Conservation (phyloP, 768 basidiomycete genomes). For the Amanita pallidorosea region DNA sequence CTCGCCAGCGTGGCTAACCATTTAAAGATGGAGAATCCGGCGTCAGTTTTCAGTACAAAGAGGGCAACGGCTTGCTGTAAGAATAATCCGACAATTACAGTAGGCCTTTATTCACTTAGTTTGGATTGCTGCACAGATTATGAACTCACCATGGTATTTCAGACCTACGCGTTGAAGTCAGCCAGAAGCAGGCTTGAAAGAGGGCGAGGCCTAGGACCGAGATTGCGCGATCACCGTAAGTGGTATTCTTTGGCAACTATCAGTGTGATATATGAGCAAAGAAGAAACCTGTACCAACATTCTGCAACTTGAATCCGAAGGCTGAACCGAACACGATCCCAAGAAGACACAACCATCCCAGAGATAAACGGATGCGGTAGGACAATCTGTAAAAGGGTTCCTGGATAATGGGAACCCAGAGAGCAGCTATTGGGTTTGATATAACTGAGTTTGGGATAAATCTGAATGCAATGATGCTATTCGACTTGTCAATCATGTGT, state of each 20-base stretch:
- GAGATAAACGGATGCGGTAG: slow-evolving; percentile 38
- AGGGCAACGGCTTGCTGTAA: slow-evolving; percentile 79
- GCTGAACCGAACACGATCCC: slow-evolving; percentile 79
- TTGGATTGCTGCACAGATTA: neutral
- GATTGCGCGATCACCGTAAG: slow-evolving; percentile 74
- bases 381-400: slow-evolving; percentile 55
- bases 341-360: slow-evolving; percentile 73
- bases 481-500: slow-evolving; percentile 1
- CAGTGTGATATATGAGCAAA: slow-evolving; percentile 8
- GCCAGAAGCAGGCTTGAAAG: slow-evolving; percentile 71
- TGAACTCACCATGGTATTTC: slow-evolving; percentile 58
- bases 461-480: slow-evolving; percentile 72
- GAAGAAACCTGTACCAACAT: slow-evolving; percentile 25
- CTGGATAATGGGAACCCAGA: slow-evolving; percentile 60
- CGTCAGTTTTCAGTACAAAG: slow-evolving; percentile 78
- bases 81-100: slow-evolving; percentile 81
- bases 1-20: slow-evolving; percentile 74
- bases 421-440: slow-evolving; percentile 55
- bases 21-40: slow-evolving; percentile 76
- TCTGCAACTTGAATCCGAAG: slow-evolving; percentile 62
- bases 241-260: slow-evolving; percentile 24
- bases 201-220: slow-evolving; percentile 70
- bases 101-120: slow-evolving; percentile 41
- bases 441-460: slow-evolving; percentile 67
- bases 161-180: slow-evolving; percentile 49